phyloP scores from a whole-genome alignment of 257 asterid genomes.

The Verbascum thapsus region DNA sequence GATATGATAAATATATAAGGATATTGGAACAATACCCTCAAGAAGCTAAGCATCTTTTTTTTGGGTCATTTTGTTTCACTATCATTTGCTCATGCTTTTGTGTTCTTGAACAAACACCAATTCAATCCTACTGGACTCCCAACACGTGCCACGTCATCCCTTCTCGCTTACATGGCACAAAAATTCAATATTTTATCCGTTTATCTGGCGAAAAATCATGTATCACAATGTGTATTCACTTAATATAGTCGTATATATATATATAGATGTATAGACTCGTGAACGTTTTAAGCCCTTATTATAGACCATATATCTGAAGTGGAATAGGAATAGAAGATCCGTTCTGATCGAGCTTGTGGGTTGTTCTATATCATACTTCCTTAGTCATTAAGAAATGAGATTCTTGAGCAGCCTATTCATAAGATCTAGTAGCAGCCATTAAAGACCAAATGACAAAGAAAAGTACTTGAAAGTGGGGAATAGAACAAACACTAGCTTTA shows the following conservation, averaged over 20 bases:
- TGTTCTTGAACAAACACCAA: slow-evolving; percentile 46
- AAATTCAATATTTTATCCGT: not conserved
- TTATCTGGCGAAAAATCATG: no score
- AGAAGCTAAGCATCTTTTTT: slow-evolving; percentile 87
- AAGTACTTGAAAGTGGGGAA: slow-evolving; percentile 35
- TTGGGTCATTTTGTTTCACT: slow-evolving; percentile 45
- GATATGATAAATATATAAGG: slow-evolving; percentile 58
- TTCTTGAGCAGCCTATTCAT: slow-evolving; percentile 40
- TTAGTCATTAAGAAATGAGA: slow-evolving; percentile 48
- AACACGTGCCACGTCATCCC: slow-evolving; percentile 37
- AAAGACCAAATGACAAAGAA: slow-evolving; percentile 39
- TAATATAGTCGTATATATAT: no score
- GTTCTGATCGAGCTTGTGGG: no score
- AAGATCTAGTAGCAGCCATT: slow-evolving; percentile 41
- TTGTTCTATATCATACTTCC: slow-evolving; percentile 34
- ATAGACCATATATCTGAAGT: no score
- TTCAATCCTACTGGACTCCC: slow-evolving; percentile 32
- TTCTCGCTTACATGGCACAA: slow-evolving; percentile 1
- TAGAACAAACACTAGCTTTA: slow-evolving; percentile 52
- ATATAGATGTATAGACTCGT: no score
- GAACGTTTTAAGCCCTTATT: no score
- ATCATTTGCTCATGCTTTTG: slow-evolving; percentile 42
- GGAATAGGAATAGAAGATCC: no score
- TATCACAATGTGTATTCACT: no score
- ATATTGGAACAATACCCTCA: slow-evolving; percentile 58